These are phyloP conservation scores for Phaseolus coccineus DNA, from an alignment of 331 rosid genomes.

Conservation along the genomic window DNA sequence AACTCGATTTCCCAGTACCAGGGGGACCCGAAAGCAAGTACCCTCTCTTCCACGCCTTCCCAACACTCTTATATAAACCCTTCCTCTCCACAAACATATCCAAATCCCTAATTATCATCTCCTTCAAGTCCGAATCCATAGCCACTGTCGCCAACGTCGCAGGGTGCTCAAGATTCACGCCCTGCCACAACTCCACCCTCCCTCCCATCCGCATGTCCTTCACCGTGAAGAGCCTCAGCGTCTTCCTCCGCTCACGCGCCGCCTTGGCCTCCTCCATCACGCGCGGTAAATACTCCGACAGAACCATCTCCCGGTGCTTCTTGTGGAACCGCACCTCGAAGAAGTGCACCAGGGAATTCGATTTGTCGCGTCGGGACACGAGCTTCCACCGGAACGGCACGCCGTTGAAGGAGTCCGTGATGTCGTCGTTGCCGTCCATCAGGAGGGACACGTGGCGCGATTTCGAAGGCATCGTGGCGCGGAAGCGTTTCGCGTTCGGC, in stretches of 20 bases:
- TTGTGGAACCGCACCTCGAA: constrained; percentile 27
- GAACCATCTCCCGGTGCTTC: constrained; percentile 32
- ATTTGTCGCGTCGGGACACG: neutral
- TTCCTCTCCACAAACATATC: constrained; percentile 43
- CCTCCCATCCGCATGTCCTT: neutral
- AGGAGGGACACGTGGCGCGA: neutral
- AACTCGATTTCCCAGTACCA: constrained; percentile 47
- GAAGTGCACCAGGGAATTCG: neutral
- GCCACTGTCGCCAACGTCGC: constrained; percentile 42
- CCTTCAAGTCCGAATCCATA: constrained; percentile 42
- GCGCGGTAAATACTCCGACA: constrained; percentile 22
- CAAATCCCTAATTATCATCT: constrained; percentile 35
- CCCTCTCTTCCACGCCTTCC: constrained; percentile 48
- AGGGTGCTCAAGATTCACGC: constrained; percentile 43
- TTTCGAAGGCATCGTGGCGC: constrained; percentile 28
- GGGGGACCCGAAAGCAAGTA: constrained; percentile 49
- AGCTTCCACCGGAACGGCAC: constrained; percentile 31
- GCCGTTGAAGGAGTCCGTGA: constrained; percentile 29
- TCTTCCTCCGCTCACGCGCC: constrained; percentile 20
- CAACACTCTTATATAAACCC: constrained; percentile 44
- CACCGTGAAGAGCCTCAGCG: constrained; percentile 36
- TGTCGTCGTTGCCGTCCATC: constrained; percentile 17
- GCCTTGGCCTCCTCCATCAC: constrained; percentile 42
- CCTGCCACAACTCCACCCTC: constrained; percentile 27
- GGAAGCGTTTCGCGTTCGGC: constrained; percentile 23